phyloP scores from a whole-genome alignment of 2,329 filamentous ascomycete genomes.

The Colletotrichum eleusines region DNA sequence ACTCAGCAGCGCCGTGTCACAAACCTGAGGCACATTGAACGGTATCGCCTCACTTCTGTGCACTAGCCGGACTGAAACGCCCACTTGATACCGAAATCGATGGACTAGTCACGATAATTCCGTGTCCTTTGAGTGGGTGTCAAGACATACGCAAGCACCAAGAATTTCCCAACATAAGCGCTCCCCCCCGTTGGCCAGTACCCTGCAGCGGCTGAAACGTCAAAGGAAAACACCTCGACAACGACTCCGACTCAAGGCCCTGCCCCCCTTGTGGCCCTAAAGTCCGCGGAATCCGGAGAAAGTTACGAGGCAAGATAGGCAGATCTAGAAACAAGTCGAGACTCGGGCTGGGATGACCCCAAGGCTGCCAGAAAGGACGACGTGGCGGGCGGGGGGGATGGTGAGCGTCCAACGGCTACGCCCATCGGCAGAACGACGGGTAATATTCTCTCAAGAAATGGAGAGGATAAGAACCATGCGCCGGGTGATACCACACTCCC shows the following conservation, averaged over 20 bases:
- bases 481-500: conserved; percentile 22
- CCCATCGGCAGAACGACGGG: conserved; percentile 8
- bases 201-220: conserved; percentile 39
- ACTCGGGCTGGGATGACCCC: not conserved
- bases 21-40: not conserved
- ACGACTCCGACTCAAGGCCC: conserved; percentile 15
- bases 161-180: conserved; percentile 5
- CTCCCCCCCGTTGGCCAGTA: conserved; percentile 28
- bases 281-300: conserved; percentile 21
- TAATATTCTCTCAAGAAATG: conserved; percentile 21
- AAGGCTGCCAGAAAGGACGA: not conserved
- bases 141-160: conserved; percentile 11
- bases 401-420: conserved; percentile 15
- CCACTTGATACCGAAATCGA: not conserved
- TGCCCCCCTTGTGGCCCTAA: not conserved
- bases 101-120: not conserved
- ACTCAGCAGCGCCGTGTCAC: not conserved
- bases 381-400: conserved; percentile 10
- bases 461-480: conserved; percentile 9
- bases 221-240: conserved; percentile 13
- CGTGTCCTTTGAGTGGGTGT: conserved; percentile 3
- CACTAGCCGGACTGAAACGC: conserved; percentile 4
- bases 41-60: not conserved
- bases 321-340: not conserved
- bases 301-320: not conserved